These are phyloP conservation scores for Spizellomyces sp. DNA, from an alignment of 192 early-diverging fungal genomes.

Conservation along the genomic window DNA sequence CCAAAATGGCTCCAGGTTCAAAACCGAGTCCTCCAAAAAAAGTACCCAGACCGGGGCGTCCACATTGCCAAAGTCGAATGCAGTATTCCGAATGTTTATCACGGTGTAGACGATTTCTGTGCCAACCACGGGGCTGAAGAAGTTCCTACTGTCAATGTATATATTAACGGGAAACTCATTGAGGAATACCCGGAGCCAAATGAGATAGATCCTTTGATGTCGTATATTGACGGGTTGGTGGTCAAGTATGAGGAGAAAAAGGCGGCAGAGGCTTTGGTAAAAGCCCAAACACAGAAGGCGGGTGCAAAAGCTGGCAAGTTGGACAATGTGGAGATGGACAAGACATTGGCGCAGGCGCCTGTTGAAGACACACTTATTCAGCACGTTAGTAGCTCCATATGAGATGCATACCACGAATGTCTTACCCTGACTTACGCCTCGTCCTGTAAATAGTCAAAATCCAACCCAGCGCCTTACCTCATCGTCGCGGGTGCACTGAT, in stretches of 20 bases:
- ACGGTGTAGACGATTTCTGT: background rate
- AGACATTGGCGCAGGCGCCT: too few species aligned
- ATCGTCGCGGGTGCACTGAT: too few species aligned
- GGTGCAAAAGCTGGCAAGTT: too few species aligned
- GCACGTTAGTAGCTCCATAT: too few species aligned
- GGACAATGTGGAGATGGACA: too few species aligned
- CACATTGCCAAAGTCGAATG: constrained; percentile 40
- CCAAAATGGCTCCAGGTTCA: constrained; percentile 28
- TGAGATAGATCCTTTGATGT: constrained; percentile 14
- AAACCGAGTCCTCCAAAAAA: background rate
- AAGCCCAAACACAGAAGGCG: too few species aligned
- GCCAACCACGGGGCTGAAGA: constrained; percentile 19
- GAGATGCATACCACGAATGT: too few species aligned
- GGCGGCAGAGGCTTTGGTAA: background rate
- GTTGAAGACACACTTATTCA: too few species aligned
- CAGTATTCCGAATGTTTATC: background rate
- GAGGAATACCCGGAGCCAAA: constrained; percentile 30
- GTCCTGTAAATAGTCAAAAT: too few species aligned
- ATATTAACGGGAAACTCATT: constrained; percentile 21
- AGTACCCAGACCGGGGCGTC: background rate
- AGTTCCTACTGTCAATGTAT: constrained; percentile 31
- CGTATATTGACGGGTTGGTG: constrained; percentile 16
- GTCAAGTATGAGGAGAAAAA: background rate
- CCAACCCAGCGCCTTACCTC: too few species aligned
- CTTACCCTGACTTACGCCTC: too few species aligned